Conservation (phyloP, 306 rosid species). For the Lagenaria siceraria region DNA sequence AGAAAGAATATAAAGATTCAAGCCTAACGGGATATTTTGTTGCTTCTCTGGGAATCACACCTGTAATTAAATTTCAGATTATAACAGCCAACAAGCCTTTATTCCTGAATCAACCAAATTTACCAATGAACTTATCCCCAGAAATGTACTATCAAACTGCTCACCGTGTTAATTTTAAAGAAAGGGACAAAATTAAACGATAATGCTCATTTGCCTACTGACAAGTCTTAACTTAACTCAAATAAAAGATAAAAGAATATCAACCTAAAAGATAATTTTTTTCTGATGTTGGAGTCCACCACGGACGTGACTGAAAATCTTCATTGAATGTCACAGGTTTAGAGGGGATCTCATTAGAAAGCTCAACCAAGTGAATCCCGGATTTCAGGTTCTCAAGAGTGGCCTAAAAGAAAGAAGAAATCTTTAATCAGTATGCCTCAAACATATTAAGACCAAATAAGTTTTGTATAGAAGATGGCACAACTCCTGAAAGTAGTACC, state of each 20-base stretch:
- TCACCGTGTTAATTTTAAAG: not conserved
- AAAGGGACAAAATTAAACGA: not conserved
- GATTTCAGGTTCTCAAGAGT: slow-evolving; percentile 61
- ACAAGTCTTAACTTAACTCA: not conserved
- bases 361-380: slow-evolving; percentile 68
- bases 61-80: not conserved
- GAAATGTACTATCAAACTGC: not conserved
- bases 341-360: slow-evolving; percentile 70
- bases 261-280: slow-evolving; percentile 84
- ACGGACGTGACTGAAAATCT: slow-evolving; percentile 77
- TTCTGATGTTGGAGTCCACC: slow-evolving; percentile 95
- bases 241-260: slow-evolving; percentile 10
- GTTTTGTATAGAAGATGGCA: not conserved
- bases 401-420: slow-evolving; percentile 24
- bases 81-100: not conserved
- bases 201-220: not conserved
- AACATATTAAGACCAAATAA: not conserved
- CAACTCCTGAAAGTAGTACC: slow-evolving; percentile 24
- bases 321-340: slow-evolving; percentile 83
- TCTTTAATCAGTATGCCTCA: slow-evolving; percentile 11
- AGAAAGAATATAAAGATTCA: not conserved
- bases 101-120: not conserved
- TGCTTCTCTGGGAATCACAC: not conserved
- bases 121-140: not conserved
- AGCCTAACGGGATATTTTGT: not conserved